Evolutionary conservation across 106 monocot species (phyloP).

Genomic region (Acorus calamus): DNA sequence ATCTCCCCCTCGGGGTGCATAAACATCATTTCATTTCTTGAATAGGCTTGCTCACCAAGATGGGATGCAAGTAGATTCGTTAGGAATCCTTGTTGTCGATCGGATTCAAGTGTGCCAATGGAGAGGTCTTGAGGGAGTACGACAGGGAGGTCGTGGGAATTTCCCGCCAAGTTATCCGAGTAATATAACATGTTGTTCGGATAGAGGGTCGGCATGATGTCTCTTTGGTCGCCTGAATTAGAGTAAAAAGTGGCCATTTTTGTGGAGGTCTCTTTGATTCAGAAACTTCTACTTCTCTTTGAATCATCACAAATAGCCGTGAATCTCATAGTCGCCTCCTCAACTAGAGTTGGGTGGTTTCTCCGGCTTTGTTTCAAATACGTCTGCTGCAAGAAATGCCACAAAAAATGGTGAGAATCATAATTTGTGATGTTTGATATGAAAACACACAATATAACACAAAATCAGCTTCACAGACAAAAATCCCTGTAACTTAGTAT

Average conservation of each 20-base stretch:
- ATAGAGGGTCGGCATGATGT: constrained; percentile 28
- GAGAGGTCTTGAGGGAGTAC: too few relatives aligned
- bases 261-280: not conserved
- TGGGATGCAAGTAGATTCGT: constrained; percentile 5
- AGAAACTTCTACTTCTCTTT: not conserved
- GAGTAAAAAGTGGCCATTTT: constrained; percentile 70
- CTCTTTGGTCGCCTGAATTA: constrained; percentile 48
- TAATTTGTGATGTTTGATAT: too few relatives aligned
- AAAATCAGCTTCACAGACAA: too few relatives aligned
- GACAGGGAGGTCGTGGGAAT: constrained; percentile 31
- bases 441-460: too few relatives aligned
- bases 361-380: too few relatives aligned
- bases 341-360: too few relatives aligned
- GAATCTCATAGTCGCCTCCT: too few relatives aligned
- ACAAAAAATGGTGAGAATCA: too few relatives aligned
- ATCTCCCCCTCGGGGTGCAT: constrained; percentile 36
- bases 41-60: constrained; percentile 20
- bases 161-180: constrained; percentile 37
- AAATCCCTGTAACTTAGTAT: too few relatives aligned
- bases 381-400: too few relatives aligned
- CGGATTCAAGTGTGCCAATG: too few relatives aligned
- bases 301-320: constrained; percentile 12
- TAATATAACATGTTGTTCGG: constrained; percentile 43
- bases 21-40: constrained; percentile 42
- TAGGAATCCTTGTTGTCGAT: too few relatives aligned